Evolutionary conservation across 495 filamentous ascomycete species (phyloP).

Genomic region (Parathielavia hyrcaniae): DNA sequence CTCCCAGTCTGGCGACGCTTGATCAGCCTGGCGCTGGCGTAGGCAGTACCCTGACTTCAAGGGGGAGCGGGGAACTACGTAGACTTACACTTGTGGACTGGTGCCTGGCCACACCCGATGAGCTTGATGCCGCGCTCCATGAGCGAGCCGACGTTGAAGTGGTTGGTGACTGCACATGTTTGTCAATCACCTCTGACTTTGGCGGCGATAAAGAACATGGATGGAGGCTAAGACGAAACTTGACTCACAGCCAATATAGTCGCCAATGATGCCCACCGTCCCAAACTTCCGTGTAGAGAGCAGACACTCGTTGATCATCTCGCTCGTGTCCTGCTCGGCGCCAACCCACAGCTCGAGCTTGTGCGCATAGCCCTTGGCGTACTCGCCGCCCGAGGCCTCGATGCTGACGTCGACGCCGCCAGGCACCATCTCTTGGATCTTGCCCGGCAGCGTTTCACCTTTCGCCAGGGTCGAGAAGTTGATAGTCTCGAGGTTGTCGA

Average conservation of each 20-base stretch:
- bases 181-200: no score
- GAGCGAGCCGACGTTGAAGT: conserved; percentile 16
- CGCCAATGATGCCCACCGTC: conserved; percentile 12
- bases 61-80: no score
- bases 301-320: conserved; percentile 17
- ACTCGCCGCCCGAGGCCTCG: conserved; percentile 17
- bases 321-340: conserved; percentile 15
- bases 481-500: conserved; percentile 11
- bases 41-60: no score
- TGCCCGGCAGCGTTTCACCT: conserved; percentile 7
- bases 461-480: conserved; percentile 5
- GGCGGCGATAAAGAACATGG: no score
- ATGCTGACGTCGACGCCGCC: conserved; percentile 17
- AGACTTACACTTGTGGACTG: conserved; percentile 14
- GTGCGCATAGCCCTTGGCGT: conserved; percentile 12
- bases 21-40: background rate
- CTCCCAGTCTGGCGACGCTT: conserved; percentile 3
- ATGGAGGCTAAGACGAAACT: no score
- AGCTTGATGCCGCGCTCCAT: conserved; percentile 16
- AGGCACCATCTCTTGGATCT: conserved; percentile 14
- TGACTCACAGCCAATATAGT: conserved; percentile 13
- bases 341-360: conserved; percentile 13
- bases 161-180: conserved; percentile 13
- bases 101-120: conserved; percentile 10
- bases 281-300: conserved; percentile 14